A percentile compares a stretch with the other conserved stretches of the same genome.
These are phyloP conservation scores for Lolium multiflorum DNA, from an alignment of 176 grass and related monocot species.

Conservation along the genomic window DNA sequence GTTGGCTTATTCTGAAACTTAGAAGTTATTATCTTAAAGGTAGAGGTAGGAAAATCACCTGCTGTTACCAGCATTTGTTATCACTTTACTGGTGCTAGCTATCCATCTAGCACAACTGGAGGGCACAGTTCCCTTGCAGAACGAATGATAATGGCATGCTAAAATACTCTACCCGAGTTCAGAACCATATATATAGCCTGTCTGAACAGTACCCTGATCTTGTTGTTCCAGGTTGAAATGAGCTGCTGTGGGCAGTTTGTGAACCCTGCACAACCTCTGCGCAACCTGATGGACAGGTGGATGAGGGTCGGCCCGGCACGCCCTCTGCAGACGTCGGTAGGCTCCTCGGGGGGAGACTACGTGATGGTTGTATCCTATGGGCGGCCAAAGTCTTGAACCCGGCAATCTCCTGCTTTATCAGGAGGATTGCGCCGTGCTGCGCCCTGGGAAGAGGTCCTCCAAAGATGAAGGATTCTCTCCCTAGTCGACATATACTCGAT, in stretches of 20 bases:
- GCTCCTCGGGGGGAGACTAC: slow-evolving; percentile 71
- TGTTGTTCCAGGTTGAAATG: slow-evolving; percentile 72
- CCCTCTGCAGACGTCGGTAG: slow-evolving; percentile 55
- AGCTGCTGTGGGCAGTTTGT: slow-evolving; percentile 71
- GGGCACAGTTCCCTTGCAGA: background rate
- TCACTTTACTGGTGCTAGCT: slow-evolving; percentile 12
- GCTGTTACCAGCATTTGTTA: slow-evolving; percentile 6
- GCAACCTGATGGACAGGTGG: slow-evolving; percentile 71
- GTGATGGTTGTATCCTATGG: slow-evolving; percentile 78
- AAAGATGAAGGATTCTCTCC: background rate
- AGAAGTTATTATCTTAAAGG: slow-evolving; percentile 9
- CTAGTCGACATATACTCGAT: slow-evolving; percentile 15
- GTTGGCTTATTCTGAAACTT: slow-evolving; percentile 2
- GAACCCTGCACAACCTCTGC: slow-evolving; percentile 53
- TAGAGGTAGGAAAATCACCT: slow-evolving; percentile 12
- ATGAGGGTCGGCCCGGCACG: slow-evolving; percentile 44
- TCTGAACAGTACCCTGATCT: slow-evolving; percentile 9
- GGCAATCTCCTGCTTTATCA: background rate
- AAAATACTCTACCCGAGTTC: background rate
- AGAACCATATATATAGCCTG: background rate
- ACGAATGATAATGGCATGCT: background rate
- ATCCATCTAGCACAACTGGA: background rate
- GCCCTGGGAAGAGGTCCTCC: background rate
- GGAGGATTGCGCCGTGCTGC: background rate
- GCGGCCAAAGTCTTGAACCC: slow-evolving; percentile 35